Evolutionary conservation across 148 eudicot species (phyloP).

Genomic region (Nepenthes mirabilis): DNA sequence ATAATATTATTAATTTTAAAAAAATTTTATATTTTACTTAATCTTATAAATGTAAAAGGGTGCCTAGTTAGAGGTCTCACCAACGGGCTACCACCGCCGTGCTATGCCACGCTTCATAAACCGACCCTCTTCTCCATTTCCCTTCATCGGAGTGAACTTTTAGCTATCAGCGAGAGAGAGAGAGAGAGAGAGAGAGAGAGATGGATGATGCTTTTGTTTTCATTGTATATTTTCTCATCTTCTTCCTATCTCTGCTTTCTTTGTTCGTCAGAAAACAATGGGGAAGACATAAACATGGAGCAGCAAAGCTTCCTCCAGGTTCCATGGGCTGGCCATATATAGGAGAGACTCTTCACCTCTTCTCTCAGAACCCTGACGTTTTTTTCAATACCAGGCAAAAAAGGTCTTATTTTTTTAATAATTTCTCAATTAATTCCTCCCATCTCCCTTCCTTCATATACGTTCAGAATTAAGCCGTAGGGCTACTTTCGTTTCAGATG

Average conservation of each 20-base stretch:
- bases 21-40: too few species aligned
- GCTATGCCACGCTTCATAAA: constrained; percentile 3
- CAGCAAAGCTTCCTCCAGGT: constrained; percentile 60
- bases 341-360: constrained; percentile 75
- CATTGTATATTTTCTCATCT: background rate
- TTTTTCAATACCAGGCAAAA: constrained; percentile 45
- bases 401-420: constrained; percentile 23
- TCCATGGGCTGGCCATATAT: constrained; percentile 80
- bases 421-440: background rate
- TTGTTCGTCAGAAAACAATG: background rate
- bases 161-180: background rate
- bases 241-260: background rate
- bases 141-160: background rate
- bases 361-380: constrained; percentile 63
- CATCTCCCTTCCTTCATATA: background rate
- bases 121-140: background rate
- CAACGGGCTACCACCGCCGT: background rate
- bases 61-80: too few species aligned
- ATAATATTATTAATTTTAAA: too few species aligned
- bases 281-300: background rate
- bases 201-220: constrained; percentile 11
- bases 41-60: too few species aligned
- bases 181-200: background rate
- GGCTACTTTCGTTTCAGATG: too few species aligned
- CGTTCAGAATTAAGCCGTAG: background rate